Conservation (phyloP, 495 filamentous ascomycete genomes). For the Amphirosellinia nigrospora region DNA sequence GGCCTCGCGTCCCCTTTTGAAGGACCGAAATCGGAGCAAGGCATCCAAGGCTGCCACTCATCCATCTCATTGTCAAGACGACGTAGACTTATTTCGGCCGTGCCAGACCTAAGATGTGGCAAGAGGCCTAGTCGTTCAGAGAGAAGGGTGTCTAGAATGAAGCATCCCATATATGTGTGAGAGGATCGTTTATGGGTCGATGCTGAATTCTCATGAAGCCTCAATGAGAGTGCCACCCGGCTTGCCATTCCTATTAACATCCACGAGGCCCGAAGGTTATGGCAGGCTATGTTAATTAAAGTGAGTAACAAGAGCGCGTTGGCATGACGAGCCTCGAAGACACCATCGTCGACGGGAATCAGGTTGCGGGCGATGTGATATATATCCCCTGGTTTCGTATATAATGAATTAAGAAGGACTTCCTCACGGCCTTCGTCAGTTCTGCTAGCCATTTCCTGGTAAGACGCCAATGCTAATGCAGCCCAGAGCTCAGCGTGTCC, state of each 20-base stretch:
- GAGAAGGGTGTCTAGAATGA: slow-evolving; percentile 68
- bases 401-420: slow-evolving; percentile 27
- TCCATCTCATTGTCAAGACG: slow-evolving; percentile 70
- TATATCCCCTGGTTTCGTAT: slow-evolving; percentile 42
- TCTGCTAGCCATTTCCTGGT: slow-evolving; percentile 52
- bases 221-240: slow-evolving; percentile 60
- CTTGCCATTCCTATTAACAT: slow-evolving; percentile 67
- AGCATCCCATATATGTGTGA: slow-evolving; percentile 66
- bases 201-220: slow-evolving; percentile 48
- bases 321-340: slow-evolving; percentile 65
- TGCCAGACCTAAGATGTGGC: slow-evolving; percentile 59
- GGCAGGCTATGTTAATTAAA: slow-evolving; percentile 63
- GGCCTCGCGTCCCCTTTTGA: background rate
- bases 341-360: slow-evolving; percentile 63
- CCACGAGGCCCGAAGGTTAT: slow-evolving; percentile 63
- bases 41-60: slow-evolving; percentile 73
- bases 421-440: slow-evolving; percentile 14
- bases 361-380: slow-evolving; percentile 64
- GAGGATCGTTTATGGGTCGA: slow-evolving; percentile 50
- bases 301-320: slow-evolving; percentile 68
- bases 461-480: slow-evolving; percentile 60
- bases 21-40: slow-evolving; percentile 23
- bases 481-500: slow-evolving; percentile 71
- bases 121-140: slow-evolving; percentile 60
- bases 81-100: slow-evolving; percentile 51